A percentile compares a stretch with the other conserved stretches of the same genome.
These are phyloP conservation scores for Didymosphaeria variabile DNA, from an alignment of 2,329 filamentous ascomycete genomes.

Conservation along the genomic window DNA sequence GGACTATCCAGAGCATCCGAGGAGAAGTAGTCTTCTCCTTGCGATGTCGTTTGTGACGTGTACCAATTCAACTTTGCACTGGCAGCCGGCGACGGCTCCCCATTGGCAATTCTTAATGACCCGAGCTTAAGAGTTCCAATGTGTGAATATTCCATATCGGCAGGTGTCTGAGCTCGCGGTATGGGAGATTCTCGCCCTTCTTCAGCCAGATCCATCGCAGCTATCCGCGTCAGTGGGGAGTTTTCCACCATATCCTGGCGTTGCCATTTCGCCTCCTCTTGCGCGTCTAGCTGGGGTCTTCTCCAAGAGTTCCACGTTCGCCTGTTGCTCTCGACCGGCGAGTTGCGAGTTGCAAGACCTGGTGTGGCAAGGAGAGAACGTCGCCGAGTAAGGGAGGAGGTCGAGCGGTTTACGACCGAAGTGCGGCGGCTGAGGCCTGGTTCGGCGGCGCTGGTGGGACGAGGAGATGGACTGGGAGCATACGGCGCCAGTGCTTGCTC, in stretches of 20 bases:
- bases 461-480: constrained; percentile 18
- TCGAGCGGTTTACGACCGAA: constrained; percentile 34
- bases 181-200: constrained; percentile 32
- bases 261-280: constrained; percentile 46
- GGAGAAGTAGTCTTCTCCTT: constrained; percentile 43
- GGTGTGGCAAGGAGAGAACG: constrained; percentile 52
- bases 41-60: constrained; percentile 18
- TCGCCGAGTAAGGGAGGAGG: constrained; percentile 45
- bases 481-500: constrained; percentile 41
- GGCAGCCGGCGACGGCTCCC: constrained; percentile 56
- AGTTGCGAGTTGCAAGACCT: constrained; percentile 49
- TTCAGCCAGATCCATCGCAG: constrained; percentile 32
- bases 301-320: constrained; percentile 47
- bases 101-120: constrained; percentile 58
- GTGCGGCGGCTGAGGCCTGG: constrained; percentile 30
- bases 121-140: constrained; percentile 54
- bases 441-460: constrained; percentile 18
- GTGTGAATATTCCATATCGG: constrained; percentile 54
- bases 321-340: constrained; percentile 43
- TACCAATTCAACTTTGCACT: constrained; percentile 36
- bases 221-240: constrained; percentile 33
- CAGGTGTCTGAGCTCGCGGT: constrained; percentile 50
- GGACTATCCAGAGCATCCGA: constrained; percentile 31
- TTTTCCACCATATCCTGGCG: constrained; percentile 28
- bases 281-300: constrained; percentile 31